Evolutionary conservation across 2,329 filamentous ascomycete genomes (phyloP), one percentile per base, ranked within the genome.

Genomic region (Fusarium anguioides): DNA sequence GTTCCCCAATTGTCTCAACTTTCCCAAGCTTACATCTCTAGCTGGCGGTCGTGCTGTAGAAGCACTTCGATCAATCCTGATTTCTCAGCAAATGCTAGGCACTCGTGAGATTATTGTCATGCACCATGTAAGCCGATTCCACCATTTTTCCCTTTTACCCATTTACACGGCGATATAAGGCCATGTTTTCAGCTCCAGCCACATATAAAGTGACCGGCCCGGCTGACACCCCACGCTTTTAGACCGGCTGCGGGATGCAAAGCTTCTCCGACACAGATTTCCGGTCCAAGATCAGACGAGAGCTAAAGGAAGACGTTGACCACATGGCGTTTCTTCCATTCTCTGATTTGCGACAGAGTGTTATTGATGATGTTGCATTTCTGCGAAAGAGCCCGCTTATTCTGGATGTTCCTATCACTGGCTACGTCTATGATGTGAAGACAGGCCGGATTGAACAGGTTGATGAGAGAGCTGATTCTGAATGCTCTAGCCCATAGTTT

Each of bases 361-460:
- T 94, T 0, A 80, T 79, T 64, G 84, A 89, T 36, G 91, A 95
- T 76, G 84, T 96, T 1, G 79, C 79, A 44, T 87, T 87, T 67
- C 73, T 96, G 66, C 87, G 84, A 76, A 81, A 76, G 47, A 86
- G 82, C 45, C 84, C 84, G 52, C 81, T 90, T 17, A 82, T 94
- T 7, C 81, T 89, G 20, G 81, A 88, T 24, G 84, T 92, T 5
- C 78, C 79, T 0, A 82, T 94, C 42, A 91, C 86, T 8, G 92
- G 92, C 1, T 95, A 91, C 86, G 79, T 94, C 4, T 94, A 94
- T 78, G 89, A 94, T 71, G 90, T 94, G 39, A 87, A 92, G 81
- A 93, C 86, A 2, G 92, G 91, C 1, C 89, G 82, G 76, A 75
- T 80, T 52, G 71, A 76, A 40, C 72, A 73, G 52, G 72, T 79